Evolutionary conservation across 345 rosid genomes (phyloP).

Genomic region (Salix purpurea): DNA sequence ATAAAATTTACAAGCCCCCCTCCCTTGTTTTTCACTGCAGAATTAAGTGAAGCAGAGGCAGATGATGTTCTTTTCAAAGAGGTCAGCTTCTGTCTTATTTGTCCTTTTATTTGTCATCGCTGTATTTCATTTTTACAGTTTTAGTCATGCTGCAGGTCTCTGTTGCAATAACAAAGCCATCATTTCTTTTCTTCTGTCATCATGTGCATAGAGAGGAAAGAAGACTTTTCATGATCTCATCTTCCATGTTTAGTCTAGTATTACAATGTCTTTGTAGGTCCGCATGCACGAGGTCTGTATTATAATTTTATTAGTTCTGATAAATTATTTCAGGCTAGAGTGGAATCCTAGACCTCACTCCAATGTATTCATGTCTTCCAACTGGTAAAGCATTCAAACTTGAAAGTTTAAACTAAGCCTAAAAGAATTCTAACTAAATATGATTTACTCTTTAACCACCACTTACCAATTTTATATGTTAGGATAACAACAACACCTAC

Average conservation of each 20-base stretch:
- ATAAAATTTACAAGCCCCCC: background rate
- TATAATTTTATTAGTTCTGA: background rate
- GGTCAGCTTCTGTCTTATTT: slow-evolving; percentile 35
- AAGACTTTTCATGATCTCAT: background rate
- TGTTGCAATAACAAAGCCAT: background rate
- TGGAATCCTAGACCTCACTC: background rate
- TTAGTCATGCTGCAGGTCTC: background rate
- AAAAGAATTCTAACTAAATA: background rate
- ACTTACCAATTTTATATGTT: background rate
- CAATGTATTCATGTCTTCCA: background rate
- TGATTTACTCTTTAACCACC: background rate
- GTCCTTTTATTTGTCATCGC: background rate
- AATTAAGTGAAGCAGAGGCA: slow-evolving; percentile 60
- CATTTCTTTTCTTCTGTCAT: background rate
- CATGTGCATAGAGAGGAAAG: background rate
- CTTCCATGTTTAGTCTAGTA: background rate
- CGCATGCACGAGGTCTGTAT: background rate
- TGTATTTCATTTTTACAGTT: background rate
- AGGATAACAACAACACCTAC: background rate
- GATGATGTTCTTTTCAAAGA: slow-evolving; percentile 90
- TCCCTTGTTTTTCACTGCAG: slow-evolving; percentile 37
- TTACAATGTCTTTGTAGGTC: background rate
- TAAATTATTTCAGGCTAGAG: background rate
- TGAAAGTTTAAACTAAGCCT: background rate
- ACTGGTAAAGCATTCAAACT: background rate